phyloP scores from a whole-genome alignment of 2,329 filamentous ascomycete species.

The Calonectria pseudoturangicola region DNA sequence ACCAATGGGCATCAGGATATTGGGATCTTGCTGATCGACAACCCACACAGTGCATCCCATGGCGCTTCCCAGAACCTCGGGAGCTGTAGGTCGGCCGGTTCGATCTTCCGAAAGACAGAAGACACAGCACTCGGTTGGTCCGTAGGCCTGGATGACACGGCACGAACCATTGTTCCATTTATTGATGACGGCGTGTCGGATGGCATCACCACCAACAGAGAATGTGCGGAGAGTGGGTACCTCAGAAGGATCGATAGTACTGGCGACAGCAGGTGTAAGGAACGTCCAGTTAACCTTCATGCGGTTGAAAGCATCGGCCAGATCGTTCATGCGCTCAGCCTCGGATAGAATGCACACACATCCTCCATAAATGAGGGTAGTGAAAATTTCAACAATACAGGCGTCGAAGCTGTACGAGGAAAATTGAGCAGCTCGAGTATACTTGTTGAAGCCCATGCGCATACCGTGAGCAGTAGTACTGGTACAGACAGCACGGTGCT shows the following conservation, averaged over 20 bases:
- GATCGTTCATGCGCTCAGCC: conserved; percentile 41
- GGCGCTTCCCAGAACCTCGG: neutral
- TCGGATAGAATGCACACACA: conserved; percentile 51
- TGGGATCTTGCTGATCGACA: conserved; percentile 17
- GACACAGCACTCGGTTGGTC: conserved; percentile 22
- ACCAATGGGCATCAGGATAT: conserved; percentile 25
- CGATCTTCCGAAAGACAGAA: conserved; percentile 13
- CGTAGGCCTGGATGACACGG: conserved; percentile 19
- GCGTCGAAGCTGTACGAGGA: conserved; percentile 51
- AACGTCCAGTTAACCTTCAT: conserved; percentile 42
- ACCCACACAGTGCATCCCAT: conserved; percentile 24
- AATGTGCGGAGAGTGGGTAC: conserved; percentile 14
- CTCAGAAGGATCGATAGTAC: conserved; percentile 6
- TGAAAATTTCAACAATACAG: conserved; percentile 46
- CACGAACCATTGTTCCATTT: conserved; percentile 20
- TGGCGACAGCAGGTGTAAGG: conserved; percentile 33
- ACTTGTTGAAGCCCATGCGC: conserved; percentile 4
- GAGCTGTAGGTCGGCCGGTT: conserved; percentile 1
- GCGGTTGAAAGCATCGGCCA: conserved; percentile 42
- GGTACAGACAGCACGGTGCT: conserved; percentile 36
- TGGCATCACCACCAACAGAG: conserved; percentile 13
- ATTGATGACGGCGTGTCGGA: conserved; percentile 21
- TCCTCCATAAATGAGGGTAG: conserved; percentile 46
- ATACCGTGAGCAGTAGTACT: conserved; percentile 26
- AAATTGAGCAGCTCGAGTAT: conserved; percentile 43